Conservation (phyloP, 768 basidiomycete genomes). For the Podaxis sp. region DNA sequence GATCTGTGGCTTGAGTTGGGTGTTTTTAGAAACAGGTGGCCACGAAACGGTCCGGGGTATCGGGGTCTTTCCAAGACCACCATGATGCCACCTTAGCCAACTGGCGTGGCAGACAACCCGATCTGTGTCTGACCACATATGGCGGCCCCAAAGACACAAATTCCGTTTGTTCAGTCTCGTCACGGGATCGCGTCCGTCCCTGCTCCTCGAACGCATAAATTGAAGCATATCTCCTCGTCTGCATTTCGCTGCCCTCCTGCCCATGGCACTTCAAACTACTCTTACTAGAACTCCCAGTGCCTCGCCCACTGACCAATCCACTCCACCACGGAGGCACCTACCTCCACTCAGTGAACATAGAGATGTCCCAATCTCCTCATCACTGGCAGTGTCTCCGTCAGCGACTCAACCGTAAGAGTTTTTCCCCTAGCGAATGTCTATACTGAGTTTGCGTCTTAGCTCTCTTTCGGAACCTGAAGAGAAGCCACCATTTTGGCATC, state of each 20-base stretch:
- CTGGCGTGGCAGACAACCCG: not conserved
- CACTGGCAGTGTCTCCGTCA: not conserved
- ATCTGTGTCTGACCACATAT: not conserved
- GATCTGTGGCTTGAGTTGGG: too few species aligned
- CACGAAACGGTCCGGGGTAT: not conserved
- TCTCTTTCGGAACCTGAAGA: not conserved
- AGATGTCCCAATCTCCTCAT: not conserved
- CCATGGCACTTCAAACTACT: not conserved
- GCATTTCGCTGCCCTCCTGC: not conserved
- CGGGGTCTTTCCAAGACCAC: not conserved
- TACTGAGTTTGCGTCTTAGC: not conserved
- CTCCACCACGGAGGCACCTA: not conserved
- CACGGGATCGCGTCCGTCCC: not conserved
- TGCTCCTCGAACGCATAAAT: not conserved
- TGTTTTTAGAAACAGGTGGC: too few species aligned
- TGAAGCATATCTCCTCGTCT: not conserved
- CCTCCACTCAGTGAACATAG: not conserved
- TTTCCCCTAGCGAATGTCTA: not conserved
- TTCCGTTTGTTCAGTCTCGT: not conserved
- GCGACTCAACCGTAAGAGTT: not conserved
- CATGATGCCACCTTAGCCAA: not conserved
- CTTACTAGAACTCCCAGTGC: not conserved
- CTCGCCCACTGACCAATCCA: not conserved
- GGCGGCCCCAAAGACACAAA: not conserved
- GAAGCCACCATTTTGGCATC: not conserved